Evolutionary conservation across 129 eudicot genomes (phyloP).

Genomic region (Erigeron canadensis): DNA sequence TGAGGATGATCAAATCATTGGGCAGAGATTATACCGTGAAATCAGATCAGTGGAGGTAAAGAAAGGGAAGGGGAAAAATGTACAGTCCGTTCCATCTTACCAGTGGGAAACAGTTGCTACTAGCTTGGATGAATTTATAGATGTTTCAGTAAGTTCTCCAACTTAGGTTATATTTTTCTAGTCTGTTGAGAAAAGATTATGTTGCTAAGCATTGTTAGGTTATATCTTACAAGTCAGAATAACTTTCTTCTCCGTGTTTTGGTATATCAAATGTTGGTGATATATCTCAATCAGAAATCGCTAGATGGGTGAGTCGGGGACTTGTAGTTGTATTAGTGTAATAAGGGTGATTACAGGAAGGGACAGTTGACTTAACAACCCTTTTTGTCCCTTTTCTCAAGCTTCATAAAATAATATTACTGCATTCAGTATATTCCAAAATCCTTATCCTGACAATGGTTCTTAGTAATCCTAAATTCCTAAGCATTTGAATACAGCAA

Average conservation of each 20-base stretch:
- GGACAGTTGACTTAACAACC: no score
- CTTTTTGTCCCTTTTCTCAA: no score
- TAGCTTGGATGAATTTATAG: constrained; percentile 81
- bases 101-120: constrained; percentile 98
- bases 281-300: no score
- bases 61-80: constrained; percentile 79
- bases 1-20: constrained; percentile 85
- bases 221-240: constrained; percentile 4
- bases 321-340: no score
- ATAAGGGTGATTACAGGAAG: no score
- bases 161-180: not conserved
- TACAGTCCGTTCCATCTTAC: constrained; percentile 70
- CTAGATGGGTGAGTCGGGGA: no score
- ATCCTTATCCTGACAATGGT: no score
- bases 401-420: no score
- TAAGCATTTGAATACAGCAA: no score
- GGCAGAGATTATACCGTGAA: constrained; percentile 91
- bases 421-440: no score
- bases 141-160: constrained; percentile 74
- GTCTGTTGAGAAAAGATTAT: not conserved
- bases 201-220: not conserved
- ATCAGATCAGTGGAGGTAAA: constrained; percentile 82
- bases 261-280: not conserved
- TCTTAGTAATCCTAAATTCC: no score
- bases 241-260: constrained; percentile 3